phyloP scores from a whole-genome alignment of 2,329 filamentous ascomycete genomes.

The Byssothecium circinans region DNA sequence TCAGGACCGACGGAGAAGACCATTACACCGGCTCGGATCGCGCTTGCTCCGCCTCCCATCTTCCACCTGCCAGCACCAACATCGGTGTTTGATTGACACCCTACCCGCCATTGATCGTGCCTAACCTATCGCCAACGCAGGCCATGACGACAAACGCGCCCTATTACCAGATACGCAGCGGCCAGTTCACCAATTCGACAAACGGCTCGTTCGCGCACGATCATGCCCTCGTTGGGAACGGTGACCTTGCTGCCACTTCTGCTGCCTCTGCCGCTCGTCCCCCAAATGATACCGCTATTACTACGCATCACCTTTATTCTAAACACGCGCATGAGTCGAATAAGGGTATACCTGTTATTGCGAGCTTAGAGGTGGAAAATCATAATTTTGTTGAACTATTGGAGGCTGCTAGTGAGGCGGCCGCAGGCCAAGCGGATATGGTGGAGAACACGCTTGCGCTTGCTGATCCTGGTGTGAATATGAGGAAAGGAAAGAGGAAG shows the following conservation, averaged over 20 bases:
- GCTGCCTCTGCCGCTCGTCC: slow-evolving; percentile 17
- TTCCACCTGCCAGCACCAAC: neutral
- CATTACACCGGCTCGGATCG: neutral
- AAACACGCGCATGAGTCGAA: neutral
- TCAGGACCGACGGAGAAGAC: neutral
- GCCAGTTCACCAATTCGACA: slow-evolving; percentile 33
- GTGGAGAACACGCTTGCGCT: slow-evolving; percentile 11
- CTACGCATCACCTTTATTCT: neutral
- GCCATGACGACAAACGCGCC: slow-evolving; percentile 41
- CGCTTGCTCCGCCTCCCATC: neutral
- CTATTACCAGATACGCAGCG: slow-evolving; percentile 36
- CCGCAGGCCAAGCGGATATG: slow-evolving; percentile 24
- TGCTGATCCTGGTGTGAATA: slow-evolving; percentile 7
- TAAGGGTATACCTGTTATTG: slow-evolving; percentile 10
- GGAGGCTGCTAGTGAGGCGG: slow-evolving; percentile 41
- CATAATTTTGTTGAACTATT: slow-evolving; percentile 40
- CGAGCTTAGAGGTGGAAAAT: slow-evolving; percentile 30
- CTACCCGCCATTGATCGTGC: neutral
- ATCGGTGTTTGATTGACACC: slow-evolving; percentile 6
- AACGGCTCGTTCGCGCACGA: slow-evolving; percentile 24
- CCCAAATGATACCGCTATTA: slow-evolving; percentile 9
- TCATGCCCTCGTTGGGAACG: slow-evolving; percentile 17
- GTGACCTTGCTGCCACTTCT: slow-evolving; percentile 20
- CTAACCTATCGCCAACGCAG: slow-evolving; percentile 1
- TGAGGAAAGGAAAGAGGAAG: slow-evolving; percentile 30